Evolutionary conservation across 1,139 yeast genomes (phyloP), one percentile per base, ranked within the genome.

Genomic region (Komagataea norvegica): DNA sequence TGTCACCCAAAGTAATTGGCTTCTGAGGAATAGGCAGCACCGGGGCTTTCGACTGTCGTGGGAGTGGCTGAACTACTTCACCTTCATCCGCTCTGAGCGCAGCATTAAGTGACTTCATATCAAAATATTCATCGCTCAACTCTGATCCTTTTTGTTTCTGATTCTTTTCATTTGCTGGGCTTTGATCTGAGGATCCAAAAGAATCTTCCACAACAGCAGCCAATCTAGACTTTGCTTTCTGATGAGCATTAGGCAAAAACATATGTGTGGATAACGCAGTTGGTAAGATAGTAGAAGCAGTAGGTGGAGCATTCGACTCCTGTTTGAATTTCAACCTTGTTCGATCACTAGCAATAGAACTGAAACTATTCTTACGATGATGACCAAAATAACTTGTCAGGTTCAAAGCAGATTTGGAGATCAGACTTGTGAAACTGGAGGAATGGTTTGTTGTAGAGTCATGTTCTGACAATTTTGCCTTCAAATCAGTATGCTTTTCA

Each of bases 261-360:
- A 72, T 72, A 48, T 72, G 78, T 1, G 78, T 72, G 3, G 75
- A 61, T 25, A 72, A 54, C 0, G 77, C 77, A 3, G 75, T 70
- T 16, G 78, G 77, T 29, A 72, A 54, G 15, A 72, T 54, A 0
- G 74, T 70, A 1, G 72, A 60, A 1, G 77, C 77, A 2, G 77
- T 68, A 7, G 72, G 67, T 19, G 77, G 77, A 1, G 77, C 77
- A 48, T 68, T 71, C 1, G 77, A 71, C 41, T 65, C 65, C 42
- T 67, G 70, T 29, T 44, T 47, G 44, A 55, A 60, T 14, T 56
- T 50, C 14, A 52, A 52, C 22, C 57, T 54, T 1, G 64, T 57
- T 11, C 60, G 41, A 29, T 60, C 64, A 31, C 62, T 57, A 18
- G 56, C 62, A 38, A 61, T 59, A 19, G 64, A 60, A 29, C 65